Conservation (phyloP, 2,329 filamentous ascomycete species). For the Chaetoscypha palmicola region DNA sequence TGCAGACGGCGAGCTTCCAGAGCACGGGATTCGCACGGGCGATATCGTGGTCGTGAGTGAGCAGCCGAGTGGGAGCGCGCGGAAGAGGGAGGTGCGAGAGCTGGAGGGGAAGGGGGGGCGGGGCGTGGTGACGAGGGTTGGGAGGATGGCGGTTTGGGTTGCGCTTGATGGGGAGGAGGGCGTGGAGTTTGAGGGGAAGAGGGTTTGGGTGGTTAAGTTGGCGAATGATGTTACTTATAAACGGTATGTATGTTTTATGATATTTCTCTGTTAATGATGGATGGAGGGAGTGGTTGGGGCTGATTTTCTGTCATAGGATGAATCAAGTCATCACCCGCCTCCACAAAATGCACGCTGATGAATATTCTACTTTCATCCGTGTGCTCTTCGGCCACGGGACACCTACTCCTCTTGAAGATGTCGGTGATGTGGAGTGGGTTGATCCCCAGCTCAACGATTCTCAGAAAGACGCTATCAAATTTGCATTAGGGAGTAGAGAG, state of each 20-base stretch:
- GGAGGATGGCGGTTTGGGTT: conserved; percentile 52
- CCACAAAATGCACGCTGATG: conserved; percentile 48
- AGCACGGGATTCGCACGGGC: conserved; percentile 68
- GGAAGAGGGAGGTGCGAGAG: conserved; percentile 61
- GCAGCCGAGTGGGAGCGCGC: conserved; percentile 58
- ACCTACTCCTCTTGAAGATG: conserved; percentile 43
- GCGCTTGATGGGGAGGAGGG: conserved; percentile 61
- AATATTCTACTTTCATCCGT: conserved; percentile 53
- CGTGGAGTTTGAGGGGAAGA: conserved; percentile 31
- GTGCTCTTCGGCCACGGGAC: conserved; percentile 55
- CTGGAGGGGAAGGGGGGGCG: conserved; percentile 60
- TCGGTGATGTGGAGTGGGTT: conserved; percentile 49
- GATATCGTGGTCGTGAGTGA: conserved; percentile 73
- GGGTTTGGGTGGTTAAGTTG: conserved; percentile 59
- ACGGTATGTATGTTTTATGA: conserved; percentile 18
- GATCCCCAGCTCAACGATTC: conserved; percentile 57
- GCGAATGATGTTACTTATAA: conserved; percentile 62
- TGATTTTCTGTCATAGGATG: conserved; percentile 43
- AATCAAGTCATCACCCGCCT: conserved; percentile 54
- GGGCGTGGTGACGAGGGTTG: conserved; percentile 64
- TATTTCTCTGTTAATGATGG: too few relatives aligned
- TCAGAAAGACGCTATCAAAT: conserved; percentile 65
- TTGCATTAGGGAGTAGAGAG: conserved; percentile 74
- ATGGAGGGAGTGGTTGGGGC: conserved; percentile 1
- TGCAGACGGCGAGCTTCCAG: conserved; percentile 49